Evolutionary conservation across 1,284 basidiomycete genomes (phyloP), one percentile per base, ranked within the genome.

Genomic region (Erythrobasidium hasegawianum): DNA sequence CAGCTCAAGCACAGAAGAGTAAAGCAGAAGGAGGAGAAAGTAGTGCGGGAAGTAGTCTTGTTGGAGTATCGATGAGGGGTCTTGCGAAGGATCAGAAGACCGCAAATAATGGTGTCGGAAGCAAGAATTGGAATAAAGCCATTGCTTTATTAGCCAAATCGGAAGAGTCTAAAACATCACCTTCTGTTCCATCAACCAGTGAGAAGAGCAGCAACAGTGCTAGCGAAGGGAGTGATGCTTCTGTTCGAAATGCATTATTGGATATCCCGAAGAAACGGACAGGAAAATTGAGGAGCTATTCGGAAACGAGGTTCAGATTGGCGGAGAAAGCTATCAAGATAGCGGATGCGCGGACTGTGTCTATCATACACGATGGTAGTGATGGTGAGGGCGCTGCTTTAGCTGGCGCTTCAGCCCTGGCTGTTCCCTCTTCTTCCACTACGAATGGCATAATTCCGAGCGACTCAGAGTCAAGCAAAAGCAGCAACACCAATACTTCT

Each of bases 111-210:
- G 61, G 53, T 47, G 40, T 57, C 16, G 61, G 61, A 27, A 64
- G 61, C 39, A 64, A 64, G 43, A 64, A 64, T 33, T 64, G 61
- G 61, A 39, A 54, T 7, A 64, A 64, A 39, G 61, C 61, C 14
- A 52, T 53, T 14, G 39, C 41, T 20, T 33, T 64, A 26, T 43
- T 64, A 24, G 43, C n/a, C 55, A 64, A 64, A 53, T 53, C 16
- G 41, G 43, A 49, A 53, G 56, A 47, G 5, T 5, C n/a, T 8
- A n/a, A 47, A 24, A 8, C 43, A 5, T 47, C 43, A 7, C 7
- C 43, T 8, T n/a, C n/a, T n/a, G n/a, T n/a, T n/a, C n/a, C n/a
- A n/a, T n/a, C n/a, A n/a, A n/a, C n/a, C n/a, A 33, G 11, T 4
- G 33, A 33, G 5, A 33, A 33, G 33, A 11, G 5, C 11, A 11